Evolutionary conservation across 495 filamentous ascomycete species (phyloP).

Genomic region (Podospora didyma): DNA sequence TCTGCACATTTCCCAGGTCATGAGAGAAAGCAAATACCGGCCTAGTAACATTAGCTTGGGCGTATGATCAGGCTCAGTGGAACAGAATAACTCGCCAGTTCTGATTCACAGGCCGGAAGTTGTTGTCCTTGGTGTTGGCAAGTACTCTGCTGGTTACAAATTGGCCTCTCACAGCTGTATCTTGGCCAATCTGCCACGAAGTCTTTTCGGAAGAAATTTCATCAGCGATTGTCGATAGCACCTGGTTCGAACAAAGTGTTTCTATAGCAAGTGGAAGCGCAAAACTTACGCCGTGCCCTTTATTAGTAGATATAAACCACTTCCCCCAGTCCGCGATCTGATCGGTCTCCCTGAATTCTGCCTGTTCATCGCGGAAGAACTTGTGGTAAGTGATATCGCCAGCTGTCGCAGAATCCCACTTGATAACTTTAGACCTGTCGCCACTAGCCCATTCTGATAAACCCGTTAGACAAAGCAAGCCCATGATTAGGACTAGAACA

Average conservation of each 20-base stretch:
- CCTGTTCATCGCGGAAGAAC: conserved; percentile 58
- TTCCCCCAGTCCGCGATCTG: conserved; percentile 86
- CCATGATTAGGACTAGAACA: conserved; percentile 30
- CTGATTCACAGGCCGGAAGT: conserved; percentile 67
- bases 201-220: too few species aligned
- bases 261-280: too few species aligned
- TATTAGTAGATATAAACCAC: conserved; percentile 62
- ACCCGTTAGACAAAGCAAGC: conserved; percentile 31
- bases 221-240: too few species aligned
- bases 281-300: conserved; percentile 31
- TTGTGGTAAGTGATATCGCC: conserved; percentile 45
- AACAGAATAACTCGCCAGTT: conserved; percentile 46
- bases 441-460: conserved; percentile 43
- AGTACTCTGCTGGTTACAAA: conserved; percentile 65
- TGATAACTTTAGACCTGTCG: conserved; percentile 29
- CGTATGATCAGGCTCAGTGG: background rate
- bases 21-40: conserved; percentile 90
- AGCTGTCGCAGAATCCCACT: conserved; percentile 35
- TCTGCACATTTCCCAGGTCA: conserved; percentile 51
- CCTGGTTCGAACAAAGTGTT: too few species aligned
- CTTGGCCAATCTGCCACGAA: conserved; percentile 64
- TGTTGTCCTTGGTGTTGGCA: conserved; percentile 58
- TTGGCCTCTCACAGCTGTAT: conserved; percentile 56
- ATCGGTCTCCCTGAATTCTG: conserved; percentile 61
- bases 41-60: conserved; percentile 27